These are phyloP conservation scores for Sanghuangporus sanghuang DNA, from an alignment of 1,284 basidiomycete genomes.

Conservation along the genomic window DNA sequence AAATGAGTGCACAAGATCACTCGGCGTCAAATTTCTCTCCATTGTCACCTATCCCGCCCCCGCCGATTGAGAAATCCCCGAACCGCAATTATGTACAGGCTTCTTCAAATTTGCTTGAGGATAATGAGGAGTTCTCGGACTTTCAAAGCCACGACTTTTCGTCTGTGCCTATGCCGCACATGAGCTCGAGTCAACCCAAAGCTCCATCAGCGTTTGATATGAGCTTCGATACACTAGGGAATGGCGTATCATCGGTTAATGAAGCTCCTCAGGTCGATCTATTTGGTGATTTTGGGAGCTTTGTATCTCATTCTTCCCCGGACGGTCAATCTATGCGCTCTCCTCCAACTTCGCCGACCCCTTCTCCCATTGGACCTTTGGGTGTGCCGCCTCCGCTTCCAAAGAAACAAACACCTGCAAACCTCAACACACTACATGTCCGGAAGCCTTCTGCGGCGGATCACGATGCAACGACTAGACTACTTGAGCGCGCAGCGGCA, in stretches of 20 bases:
- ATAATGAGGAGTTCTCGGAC: slow-evolving; percentile 29
- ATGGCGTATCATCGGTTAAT: neutral
- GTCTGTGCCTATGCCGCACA: slow-evolving; percentile 7
- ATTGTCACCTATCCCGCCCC: slow-evolving; percentile 1
- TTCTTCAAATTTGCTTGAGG: slow-evolving; percentile 14
- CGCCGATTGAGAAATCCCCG: slow-evolving; percentile 15
- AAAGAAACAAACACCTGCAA: slow-evolving; percentile 9
- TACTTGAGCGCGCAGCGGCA: slow-evolving; percentile 31
- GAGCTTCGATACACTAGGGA: slow-evolving; percentile 8
- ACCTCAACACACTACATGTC: slow-evolving; percentile 6
- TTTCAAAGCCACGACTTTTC: slow-evolving; percentile 24
- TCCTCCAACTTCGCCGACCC: slow-evolving; percentile 2
- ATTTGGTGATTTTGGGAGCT: slow-evolving; percentile 23
- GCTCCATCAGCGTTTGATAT: slow-evolving; percentile 4
- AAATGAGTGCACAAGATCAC: neutral
- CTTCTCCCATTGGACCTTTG: slow-evolving; percentile 1
- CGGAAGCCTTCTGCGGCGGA: slow-evolving; percentile 13
- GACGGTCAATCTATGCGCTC: neutral
- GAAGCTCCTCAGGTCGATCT: slow-evolving; percentile 8
- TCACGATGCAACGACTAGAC: slow-evolving; percentile 15
- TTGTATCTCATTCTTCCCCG: slow-evolving; percentile 21
- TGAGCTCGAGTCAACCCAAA: neutral
- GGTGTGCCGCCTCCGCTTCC: slow-evolving; percentile 7
- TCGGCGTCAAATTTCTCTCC: neutral
- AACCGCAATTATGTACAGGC: neutral